Base-by-base conservation (phyloP, 1,284 basidiomycete genomes). In the Phellinidium pouzarii region DNA sequence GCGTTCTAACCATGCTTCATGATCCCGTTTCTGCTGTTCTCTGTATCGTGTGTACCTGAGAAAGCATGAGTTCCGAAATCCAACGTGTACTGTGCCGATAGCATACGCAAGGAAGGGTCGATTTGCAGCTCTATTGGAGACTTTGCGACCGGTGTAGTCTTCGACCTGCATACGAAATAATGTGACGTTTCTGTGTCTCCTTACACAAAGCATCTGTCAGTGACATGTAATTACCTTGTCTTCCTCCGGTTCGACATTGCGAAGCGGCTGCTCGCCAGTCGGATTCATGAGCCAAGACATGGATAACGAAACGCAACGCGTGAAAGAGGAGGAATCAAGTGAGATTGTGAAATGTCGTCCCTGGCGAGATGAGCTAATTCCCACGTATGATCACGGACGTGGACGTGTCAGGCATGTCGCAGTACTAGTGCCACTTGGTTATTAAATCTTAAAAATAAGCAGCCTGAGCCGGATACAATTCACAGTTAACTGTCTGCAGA, bases 91-190 rank as follows among this genome's bases (percentile, higher is more conserved):
- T 17, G 19, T 37, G 38, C 45, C 37, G 19, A n/a, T 31, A 31
- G 79, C 86, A 59, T 70, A 91, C 83, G 80, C 80, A 47, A 91
- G 76, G 67, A 89, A 92, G 19, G 89, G 90, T 58, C 77, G 73
- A 68, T 92, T 92, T 31, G 89, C 86, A 51, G 77, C 66, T 69
- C 91, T 92, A 57, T 78, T 79, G 34, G 82, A 77, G 40, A 91
- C 87, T 76, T 80, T 77, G 60, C 83, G 75, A 55, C 73, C 72
- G 2, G 79, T 78, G 56, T 79, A 54, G 31, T 57, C 55, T 41
- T 44, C 46, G 25, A 50, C 55, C 55, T 57, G 37, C 17, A 45
- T n/a, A 44, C 27, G n/a, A n/a, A n/a, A 22, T 7, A 29, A 43
- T 43, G 19, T 11, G 8, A n/a, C n/a, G n/a, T n/a, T n/a, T 19